A percentile compares a stretch with the other conserved stretches of the same genome.
Evolutionary conservation across 768 basidiomycete genomes (phyloP).

Genomic region (Phallus indusiatus): DNA sequence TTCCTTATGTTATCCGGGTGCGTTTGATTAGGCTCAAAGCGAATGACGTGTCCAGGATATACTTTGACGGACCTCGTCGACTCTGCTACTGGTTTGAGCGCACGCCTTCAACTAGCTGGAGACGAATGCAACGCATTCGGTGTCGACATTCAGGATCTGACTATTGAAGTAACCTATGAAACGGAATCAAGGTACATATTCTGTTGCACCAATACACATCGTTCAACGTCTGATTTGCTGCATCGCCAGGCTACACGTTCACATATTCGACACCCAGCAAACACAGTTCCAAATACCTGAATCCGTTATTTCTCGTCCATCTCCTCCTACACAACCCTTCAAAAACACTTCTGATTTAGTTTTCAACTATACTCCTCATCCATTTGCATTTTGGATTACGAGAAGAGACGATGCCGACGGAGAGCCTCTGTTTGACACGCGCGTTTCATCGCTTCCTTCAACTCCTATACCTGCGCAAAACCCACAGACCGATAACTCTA

Average conservation of each 20-base stretch:
- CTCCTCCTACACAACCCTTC: conserved; percentile 25
- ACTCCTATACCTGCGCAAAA: conserved; percentile 53
- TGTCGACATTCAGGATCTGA: conserved; percentile 44
- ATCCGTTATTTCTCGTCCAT: conserved; percentile 32
- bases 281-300: conserved; percentile 60
- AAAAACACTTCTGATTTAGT: conserved; percentile 46
- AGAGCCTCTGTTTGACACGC: conserved; percentile 61
- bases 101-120: conserved; percentile 45
- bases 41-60: conserved; percentile 37
- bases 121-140: conserved; percentile 58
- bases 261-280: conserved; percentile 52
- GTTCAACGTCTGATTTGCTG: not conserved
- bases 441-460: conserved; percentile 47
- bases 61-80: conserved; percentile 34
- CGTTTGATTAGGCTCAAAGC: too few species aligned
- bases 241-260: conserved; percentile 47
- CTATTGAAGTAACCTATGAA: conserved; percentile 61
- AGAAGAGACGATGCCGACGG: conserved; percentile 48
- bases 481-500: conserved; percentile 34
- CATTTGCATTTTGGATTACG: conserved; percentile 78
- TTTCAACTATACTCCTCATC: conserved; percentile 54
- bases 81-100: conserved; percentile 40
- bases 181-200: conserved; percentile 34
- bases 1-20: not conserved
- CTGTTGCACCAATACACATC: not conserved